Percentiles rank a stretch among this genome's conserved stretches.
These are phyloP conservation scores for Plectosphaerella plurivora DNA, from an alignment of 2,329 filamentous ascomycete genomes.

Conservation along the genomic window DNA sequence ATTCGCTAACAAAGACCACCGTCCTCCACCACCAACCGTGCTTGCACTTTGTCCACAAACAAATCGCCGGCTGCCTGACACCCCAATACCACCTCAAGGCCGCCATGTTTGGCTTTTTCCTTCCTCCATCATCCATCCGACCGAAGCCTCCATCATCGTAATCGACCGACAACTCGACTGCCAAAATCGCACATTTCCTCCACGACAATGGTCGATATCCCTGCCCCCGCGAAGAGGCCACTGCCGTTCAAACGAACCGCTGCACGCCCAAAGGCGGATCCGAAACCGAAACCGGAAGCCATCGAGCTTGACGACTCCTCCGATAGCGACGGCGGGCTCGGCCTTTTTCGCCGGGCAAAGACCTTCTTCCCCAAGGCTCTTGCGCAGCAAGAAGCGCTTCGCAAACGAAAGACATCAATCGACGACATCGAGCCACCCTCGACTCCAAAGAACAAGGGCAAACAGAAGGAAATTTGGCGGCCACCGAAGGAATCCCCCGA, in stretches of 20 bases:
- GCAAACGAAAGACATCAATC: constrained; percentile 9
- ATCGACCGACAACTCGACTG: neutral
- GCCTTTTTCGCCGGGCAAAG: constrained; percentile 45
- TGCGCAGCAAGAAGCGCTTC: constrained; percentile 30
- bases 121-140: constrained; percentile 1
- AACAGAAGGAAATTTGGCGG: too few species aligned
- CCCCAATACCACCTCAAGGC: neutral
- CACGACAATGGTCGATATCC: constrained; percentile 23
- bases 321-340: constrained; percentile 33
- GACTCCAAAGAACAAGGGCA: too few species aligned
- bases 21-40: neutral
- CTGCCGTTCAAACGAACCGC: constrained; percentile 48
- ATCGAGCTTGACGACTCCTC: constrained; percentile 10
- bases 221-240: constrained; percentile 25
- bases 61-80: neutral
- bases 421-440: too few species aligned
- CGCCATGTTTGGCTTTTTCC: neutral
- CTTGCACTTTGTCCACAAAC: neutral
- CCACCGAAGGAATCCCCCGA: too few species aligned
- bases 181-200: constrained; percentile 1
- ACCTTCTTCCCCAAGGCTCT: constrained; percentile 41
- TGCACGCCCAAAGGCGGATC: constrained; percentile 25
- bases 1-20: neutral
- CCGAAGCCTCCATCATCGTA: constrained; percentile 7
- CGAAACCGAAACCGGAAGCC: constrained; percentile 17